These are phyloP conservation scores for Cajanus cajan DNA, from an alignment of 306 rosid genomes.

Conservation along the genomic window DNA sequence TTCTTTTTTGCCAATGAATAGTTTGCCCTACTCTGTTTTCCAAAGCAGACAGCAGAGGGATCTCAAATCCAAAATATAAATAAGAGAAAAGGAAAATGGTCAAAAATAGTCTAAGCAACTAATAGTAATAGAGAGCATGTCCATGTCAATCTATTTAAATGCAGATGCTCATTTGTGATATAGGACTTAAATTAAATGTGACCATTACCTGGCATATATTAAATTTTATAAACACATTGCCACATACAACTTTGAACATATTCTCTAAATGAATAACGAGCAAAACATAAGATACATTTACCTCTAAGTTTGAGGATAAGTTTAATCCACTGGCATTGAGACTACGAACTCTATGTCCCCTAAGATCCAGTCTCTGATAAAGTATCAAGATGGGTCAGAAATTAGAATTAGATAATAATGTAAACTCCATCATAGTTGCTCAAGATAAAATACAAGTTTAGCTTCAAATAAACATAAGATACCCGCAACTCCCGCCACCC, in stretches of 20 bases:
- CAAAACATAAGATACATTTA: conserved; percentile 36
- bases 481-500: neutral
- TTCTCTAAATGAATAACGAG: neutral
- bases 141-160: conserved; percentile 1
- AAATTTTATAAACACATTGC: neutral
- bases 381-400: conserved; percentile 24
- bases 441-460: neutral
- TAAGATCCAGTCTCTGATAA: conserved; percentile 88
- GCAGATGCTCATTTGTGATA: neutral
- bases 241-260: neutral
- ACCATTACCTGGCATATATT: neutral
- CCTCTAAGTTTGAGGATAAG: conserved; percentile 93
- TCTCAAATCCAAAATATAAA: neutral
- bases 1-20: neutral
- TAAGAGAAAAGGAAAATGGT: neutral
- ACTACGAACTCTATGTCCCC: conserved; percentile 94
- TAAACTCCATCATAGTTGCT: conserved; percentile 16
- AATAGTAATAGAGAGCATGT: neutral
- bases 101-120: conserved; percentile 4
- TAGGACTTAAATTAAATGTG: neutral
- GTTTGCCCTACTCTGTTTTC: neutral
- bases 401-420: conserved; percentile 25
- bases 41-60: neutral
- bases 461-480: conserved; percentile 20
- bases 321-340: conserved; percentile 89